Conservation (phyloP, 352 stramenopile genomes). For the Phytopythium oedochilum region DNA sequence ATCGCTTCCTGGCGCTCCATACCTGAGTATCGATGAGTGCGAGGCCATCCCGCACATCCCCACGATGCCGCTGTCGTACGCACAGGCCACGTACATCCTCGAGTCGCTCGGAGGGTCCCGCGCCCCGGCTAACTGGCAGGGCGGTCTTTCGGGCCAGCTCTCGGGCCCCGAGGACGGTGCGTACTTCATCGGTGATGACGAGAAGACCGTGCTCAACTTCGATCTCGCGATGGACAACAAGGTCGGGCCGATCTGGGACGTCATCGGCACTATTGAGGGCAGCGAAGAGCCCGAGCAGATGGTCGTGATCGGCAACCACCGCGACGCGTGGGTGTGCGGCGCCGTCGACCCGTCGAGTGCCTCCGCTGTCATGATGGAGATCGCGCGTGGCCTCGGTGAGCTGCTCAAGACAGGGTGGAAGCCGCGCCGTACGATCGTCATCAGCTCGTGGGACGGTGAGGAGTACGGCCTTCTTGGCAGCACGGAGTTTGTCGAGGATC, state of each 20-base stretch:
- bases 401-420: slow-evolving; percentile 49
- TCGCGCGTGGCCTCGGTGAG: slow-evolving; percentile 47
- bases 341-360: slow-evolving; percentile 74
- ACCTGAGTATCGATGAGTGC: slow-evolving; percentile 33
- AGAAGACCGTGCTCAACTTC: slow-evolving; percentile 40
- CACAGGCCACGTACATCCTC: slow-evolving; percentile 66
- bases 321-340: slow-evolving; percentile 84
- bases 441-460: slow-evolving; percentile 71
- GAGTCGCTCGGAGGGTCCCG: slow-evolving; percentile 39
- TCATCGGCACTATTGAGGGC: slow-evolving; percentile 76
- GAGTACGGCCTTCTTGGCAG: slow-evolving; percentile 60
- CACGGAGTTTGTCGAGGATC: slow-evolving; percentile 47
- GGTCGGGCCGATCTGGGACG: slow-evolving; percentile 77
- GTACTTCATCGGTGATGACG: slow-evolving; percentile 72
- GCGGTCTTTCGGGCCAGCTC: slow-evolving; percentile 40
- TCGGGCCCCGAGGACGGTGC: slow-evolving; percentile 48
- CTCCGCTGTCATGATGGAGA: slow-evolving; percentile 65
- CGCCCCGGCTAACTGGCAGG: slow-evolving; percentile 47
- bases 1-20: slow-evolving; percentile 32
- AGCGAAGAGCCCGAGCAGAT: slow-evolving; percentile 38
- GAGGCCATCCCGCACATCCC: slow-evolving; percentile 61
- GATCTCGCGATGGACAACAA: slow-evolving; percentile 71
- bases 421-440: slow-evolving; percentile 65
- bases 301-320: slow-evolving; percentile 81
- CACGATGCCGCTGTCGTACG: slow-evolving; percentile 61